phyloP scores from a whole-genome alignment of 176 grass and related monocot genomes.

The Saccharum officinarum region DNA sequence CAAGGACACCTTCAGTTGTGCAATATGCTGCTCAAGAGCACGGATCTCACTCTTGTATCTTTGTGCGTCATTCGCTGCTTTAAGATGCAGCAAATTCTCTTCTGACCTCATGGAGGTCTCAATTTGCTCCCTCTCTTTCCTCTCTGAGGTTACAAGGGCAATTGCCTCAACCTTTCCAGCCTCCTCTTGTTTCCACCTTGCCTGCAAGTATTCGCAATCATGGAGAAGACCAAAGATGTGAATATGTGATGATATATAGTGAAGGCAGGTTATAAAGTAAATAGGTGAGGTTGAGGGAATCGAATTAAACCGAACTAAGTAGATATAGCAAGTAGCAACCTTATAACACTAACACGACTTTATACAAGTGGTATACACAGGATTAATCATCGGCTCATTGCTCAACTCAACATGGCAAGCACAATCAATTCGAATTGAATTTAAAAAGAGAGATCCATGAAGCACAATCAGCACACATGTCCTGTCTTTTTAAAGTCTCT shows the following conservation, averaged over 20 bases:
- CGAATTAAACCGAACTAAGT: background rate
- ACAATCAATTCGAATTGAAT: background rate
- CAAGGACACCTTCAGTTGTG: constrained; percentile 48
- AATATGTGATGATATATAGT: background rate
- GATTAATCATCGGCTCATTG: background rate
- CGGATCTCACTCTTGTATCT: constrained; percentile 72
- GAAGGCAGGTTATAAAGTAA: background rate
- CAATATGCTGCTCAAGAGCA: constrained; percentile 71
- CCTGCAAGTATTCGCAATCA: constrained; percentile 43
- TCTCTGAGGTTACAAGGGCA: constrained; percentile 49
- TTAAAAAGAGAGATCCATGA: background rate
- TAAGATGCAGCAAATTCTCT: constrained; percentile 73
- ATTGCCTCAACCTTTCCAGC: constrained; percentile 59
- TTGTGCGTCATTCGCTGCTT: constrained; percentile 75
- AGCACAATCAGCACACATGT: background rate
- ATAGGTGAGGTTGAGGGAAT: background rate
- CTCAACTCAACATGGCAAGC: constrained; percentile 9
- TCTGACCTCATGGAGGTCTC: constrained; percentile 67
- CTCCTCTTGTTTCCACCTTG: constrained; percentile 62
- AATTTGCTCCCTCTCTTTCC: constrained; percentile 64
- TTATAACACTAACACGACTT: constrained; percentile 20
- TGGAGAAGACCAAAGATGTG: background rate
- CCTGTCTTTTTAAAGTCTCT: background rate
- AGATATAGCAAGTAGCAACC: background rate
- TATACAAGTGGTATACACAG: background rate